Evolutionary conservation across 768 basidiomycete species (phyloP).

Genomic region (Lanmaoa pseudosensibilis): DNA sequence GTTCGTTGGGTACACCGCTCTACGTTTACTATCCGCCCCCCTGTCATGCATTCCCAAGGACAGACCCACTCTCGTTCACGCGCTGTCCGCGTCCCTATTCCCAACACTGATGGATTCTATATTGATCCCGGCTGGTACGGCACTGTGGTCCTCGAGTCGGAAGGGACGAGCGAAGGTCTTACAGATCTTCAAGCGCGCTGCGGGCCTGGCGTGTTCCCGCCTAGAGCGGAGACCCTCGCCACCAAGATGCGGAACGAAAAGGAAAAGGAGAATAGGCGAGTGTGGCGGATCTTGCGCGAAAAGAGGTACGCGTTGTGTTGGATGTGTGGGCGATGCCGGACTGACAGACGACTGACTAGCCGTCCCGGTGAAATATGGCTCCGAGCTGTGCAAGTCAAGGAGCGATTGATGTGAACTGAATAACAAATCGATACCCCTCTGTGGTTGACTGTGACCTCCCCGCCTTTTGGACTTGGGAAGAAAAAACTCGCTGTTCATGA

Average conservation of each 20-base stretch:
- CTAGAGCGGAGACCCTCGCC: slow-evolving; percentile 43
- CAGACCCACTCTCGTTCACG: slow-evolving; percentile 30
- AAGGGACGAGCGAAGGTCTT: slow-evolving; percentile 84
- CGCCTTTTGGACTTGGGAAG: not conserved
- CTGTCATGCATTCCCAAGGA: slow-evolving; percentile 33
- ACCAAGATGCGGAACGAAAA: slow-evolving; percentile 38
- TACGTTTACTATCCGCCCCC: slow-evolving; percentile 65
- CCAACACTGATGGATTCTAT: slow-evolving; percentile 51
- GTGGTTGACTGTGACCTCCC: not conserved
- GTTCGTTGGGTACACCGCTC: slow-evolving; percentile 86
- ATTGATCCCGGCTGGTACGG: slow-evolving; percentile 86
- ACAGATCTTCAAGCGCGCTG: slow-evolving; percentile 76
- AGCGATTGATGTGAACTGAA: slow-evolving; percentile 48
- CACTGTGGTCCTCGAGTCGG: slow-evolving; percentile 78
- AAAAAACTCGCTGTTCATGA: not conserved
- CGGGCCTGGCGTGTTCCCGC: slow-evolving; percentile 65
- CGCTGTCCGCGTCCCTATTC: slow-evolving; percentile 45
- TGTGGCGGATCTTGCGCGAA: slow-evolving; percentile 75
- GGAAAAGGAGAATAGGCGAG: slow-evolving; percentile 47
- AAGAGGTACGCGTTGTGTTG: slow-evolving; percentile 53
- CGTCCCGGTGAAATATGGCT: slow-evolving; percentile 32
- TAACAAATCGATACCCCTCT: not conserved
- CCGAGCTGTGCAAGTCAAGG: slow-evolving; percentile 62
- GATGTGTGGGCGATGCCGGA: not conserved
- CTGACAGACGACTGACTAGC: slow-evolving; percentile 11